Conservation (phyloP, 371 early-diverging fungal genomes). For the Conidiobolus incongruus region DNA sequence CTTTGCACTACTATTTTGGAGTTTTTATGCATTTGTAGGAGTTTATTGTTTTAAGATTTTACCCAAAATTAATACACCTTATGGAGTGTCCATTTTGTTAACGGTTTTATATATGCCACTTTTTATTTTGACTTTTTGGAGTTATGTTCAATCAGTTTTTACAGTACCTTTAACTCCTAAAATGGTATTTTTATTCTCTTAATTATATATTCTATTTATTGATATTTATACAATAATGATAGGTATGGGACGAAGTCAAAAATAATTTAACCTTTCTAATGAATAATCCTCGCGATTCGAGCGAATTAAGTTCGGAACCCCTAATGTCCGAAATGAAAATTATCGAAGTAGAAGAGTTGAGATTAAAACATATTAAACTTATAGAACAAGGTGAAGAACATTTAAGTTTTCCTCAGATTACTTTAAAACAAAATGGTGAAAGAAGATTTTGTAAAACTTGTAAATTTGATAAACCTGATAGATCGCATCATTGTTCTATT, state of each 20-base stretch:
- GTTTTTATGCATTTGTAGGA: not conserved
- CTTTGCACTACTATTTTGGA: not conserved
- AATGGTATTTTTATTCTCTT: constrained; percentile 10
- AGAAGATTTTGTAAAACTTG: constrained; percentile 35
- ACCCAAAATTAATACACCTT: not conserved
- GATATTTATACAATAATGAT: not conserved
- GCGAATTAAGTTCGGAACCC: not conserved
- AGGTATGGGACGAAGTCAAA: not conserved
- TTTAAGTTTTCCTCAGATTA: constrained; percentile 8
- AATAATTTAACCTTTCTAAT: not conserved
- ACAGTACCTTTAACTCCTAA: constrained; percentile 17
- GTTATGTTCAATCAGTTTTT: constrained; percentile 13
- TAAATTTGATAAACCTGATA: constrained; percentile 28
- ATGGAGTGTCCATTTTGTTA: constrained; percentile 6
- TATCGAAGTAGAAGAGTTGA: constrained; percentile 6
- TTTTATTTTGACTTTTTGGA: constrained; percentile 16
- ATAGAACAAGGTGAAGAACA: not conserved
- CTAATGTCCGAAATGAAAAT: constrained; percentile 4
- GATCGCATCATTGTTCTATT: constrained; percentile 37
- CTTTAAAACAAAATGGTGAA: constrained; percentile 26
- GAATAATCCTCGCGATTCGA: not conserved
- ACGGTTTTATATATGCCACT: constrained; percentile 13
- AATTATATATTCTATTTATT: not conserved
- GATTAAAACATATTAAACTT: not conserved
- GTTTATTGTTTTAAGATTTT: not conserved